phyloP scores from a whole-genome alignment of 352 stramenopile genomes.

The Globisporangium uncinulatum region DNA sequence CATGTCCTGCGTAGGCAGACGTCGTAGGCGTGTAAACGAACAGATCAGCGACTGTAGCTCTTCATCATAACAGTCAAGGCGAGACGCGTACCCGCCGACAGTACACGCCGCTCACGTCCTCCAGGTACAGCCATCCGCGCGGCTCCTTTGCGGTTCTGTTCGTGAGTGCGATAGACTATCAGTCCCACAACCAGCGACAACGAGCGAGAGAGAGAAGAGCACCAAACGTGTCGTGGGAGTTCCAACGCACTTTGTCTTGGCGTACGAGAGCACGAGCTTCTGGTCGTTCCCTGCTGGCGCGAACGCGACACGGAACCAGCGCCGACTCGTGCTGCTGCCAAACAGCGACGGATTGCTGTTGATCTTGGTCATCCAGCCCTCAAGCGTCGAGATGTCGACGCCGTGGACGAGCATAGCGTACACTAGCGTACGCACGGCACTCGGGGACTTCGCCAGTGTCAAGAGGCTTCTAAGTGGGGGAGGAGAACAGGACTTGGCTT shows the following conservation, averaged over 20 bases:
- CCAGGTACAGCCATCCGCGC: conserved; percentile 72
- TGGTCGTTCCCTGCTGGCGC: conserved; percentile 37
- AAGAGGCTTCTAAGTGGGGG: too few relatives aligned
- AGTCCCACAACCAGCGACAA: not conserved
- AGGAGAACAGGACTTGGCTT: too few relatives aligned
- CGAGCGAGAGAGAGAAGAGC: not conserved
- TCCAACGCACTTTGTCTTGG: conserved; percentile 60
- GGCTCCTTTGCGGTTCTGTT: conserved; percentile 66
- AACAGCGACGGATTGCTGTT: conserved; percentile 82
- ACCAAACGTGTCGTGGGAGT: not conserved
- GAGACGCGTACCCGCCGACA: conserved; percentile 41
- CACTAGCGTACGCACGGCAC: too few relatives aligned
- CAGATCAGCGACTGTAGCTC: not conserved
- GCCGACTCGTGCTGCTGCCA: conserved; percentile 62
- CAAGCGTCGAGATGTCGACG: conserved; percentile 76
- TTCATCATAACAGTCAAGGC: not conserved
- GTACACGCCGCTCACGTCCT: conserved; percentile 71
- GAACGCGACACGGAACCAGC: conserved; percentile 76
- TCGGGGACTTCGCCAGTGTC: too few relatives aligned
- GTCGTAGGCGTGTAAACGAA: not conserved
- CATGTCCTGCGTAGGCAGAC: conserved; percentile 40
- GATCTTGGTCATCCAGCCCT: conserved; percentile 86
- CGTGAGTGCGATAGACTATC: not conserved
- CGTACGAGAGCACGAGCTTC: conserved; percentile 77
- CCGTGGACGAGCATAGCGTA: conserved; percentile 46